Base-by-base conservation (phyloP, 1,284 basidiomycete species). In the Sporisorium exsertum region DNA sequence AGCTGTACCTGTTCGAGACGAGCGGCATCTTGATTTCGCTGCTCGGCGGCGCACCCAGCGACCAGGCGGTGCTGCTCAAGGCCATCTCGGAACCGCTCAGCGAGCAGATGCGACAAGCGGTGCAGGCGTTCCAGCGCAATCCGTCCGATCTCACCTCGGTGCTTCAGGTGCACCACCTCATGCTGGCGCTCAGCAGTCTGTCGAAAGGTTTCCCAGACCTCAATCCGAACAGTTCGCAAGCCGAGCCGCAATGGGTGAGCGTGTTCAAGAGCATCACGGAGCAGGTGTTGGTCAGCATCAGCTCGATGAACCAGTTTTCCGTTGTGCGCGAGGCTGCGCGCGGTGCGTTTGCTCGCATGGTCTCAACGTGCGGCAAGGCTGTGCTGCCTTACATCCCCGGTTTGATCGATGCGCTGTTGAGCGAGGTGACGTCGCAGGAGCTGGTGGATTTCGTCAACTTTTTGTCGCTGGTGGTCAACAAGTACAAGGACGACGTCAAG, bases 401-500 rank as follows among this genome's bases (percentile, higher is more conserved):
- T 24, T 87, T 99, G 57, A 97, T 98, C 90, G 89, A 91, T 49
- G 92, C 93, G 81, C 90, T 99, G 29, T 89, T 99, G 53, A 90
- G 91, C 7, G 93, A 97, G 81, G 95, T 97, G 77, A 95, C 96
- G 75, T 92, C 94, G 0, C 90, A 91, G 9, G 97, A 99, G 86
- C 88, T 99, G 67, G 91, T 93, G 47, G 97, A 99, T 83, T 97
- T 99, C 83, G 91, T 99, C 88, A 92, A 92, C 83, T 99, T 99
- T 88, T 92, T 99, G 63, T 91, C 91, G 9, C 88, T 97, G 22
- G 88, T 99, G 65, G 92, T 96, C 68, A 94, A 97, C 86, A 94
- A 93, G 83, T 90, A 99, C 74, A 93, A 94, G 89, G 94, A 94
- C 71, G 77, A 93, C 75, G 90, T 97, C 86, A 91, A 91, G 73